Conservation (phyloP, 805 yeast genomes). For the Metschnikowia kofuensis region DNA sequence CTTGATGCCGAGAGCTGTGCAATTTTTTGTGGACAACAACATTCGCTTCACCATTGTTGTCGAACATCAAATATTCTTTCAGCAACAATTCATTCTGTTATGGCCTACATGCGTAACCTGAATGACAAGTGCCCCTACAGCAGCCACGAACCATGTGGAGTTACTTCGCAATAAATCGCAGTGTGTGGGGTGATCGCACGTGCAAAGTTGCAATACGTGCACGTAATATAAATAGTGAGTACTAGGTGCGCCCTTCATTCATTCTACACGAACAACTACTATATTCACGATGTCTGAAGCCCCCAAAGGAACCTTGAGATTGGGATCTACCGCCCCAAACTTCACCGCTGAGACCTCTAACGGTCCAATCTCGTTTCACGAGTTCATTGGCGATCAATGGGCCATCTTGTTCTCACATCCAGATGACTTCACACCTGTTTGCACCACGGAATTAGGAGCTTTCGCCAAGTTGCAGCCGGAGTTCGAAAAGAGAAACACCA, state of each 20-base stretch:
- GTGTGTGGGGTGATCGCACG: conserved; percentile 18
- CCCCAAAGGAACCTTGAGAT: conserved; percentile 45
- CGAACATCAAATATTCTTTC: too few species aligned
- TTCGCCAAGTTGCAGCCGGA: conserved; percentile 87
- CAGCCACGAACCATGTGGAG: neutral
- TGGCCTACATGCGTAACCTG: neutral
- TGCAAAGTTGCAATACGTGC: conserved; percentile 20
- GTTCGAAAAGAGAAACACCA: conserved; percentile 78
- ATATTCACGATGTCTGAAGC: conserved; percentile 11
- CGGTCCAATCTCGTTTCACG: conserved; percentile 84
- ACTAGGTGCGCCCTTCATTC: neutral
- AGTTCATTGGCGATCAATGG: conserved; percentile 85
- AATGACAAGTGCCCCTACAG: neutral
- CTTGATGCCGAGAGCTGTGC: too few species aligned
- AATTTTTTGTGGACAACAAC: too few species aligned
- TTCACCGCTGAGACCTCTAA: conserved; percentile 78
- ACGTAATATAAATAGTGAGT: neutral
- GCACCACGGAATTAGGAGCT: conserved; percentile 95
- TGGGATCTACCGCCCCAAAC: conserved; percentile 85
- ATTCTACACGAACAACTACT: neutral
- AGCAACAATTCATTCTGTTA: too few species aligned
- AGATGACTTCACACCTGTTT: conserved; percentile 94
- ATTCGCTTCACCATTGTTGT: too few species aligned
- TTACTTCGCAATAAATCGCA: neutral
- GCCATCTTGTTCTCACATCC: conserved; percentile 89